Percentiles rank a stretch among this genome's conserved stretches.
Evolutionary conservation across 2,329 filamentous ascomycete genomes (phyloP).

Genomic region (Stromatinia cepivora): DNA sequence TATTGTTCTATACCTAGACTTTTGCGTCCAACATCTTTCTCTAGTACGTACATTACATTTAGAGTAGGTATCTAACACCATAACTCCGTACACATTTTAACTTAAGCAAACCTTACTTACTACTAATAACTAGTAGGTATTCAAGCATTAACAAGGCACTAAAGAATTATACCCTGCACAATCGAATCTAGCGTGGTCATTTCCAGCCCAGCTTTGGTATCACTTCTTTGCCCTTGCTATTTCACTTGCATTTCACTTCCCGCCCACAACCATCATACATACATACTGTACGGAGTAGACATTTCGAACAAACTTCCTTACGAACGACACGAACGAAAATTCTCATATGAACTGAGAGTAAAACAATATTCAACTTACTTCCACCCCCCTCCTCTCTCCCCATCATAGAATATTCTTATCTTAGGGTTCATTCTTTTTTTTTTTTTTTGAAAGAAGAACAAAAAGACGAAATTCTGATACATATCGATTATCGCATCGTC

Average conservation of each 20-base stretch:
- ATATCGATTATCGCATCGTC: constrained; percentile 2
- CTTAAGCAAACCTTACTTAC: neutral
- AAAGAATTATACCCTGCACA: constrained; percentile 3
- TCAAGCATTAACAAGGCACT: constrained; percentile 8
- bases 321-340: neutral
- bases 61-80: no score
- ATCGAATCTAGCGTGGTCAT: constrained; percentile 18
- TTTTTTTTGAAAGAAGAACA: neutral
- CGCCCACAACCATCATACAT: constrained; percentile 6
- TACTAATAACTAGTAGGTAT: neutral
- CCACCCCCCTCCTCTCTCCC: neutral
- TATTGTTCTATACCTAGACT: no score
- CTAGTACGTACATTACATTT: no score
- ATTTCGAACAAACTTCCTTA: neutral
- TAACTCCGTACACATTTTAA: neutral
- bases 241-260: constrained; percentile 10
- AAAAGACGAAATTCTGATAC: neutral
- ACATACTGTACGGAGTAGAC: no score
- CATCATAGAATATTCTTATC: neutral
- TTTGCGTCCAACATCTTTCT: no score
- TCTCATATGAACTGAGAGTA: neutral
- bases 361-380: neutral
- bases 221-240: constrained; percentile 12
- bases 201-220: constrained; percentile 6
- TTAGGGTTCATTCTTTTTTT: neutral